These are phyloP conservation scores for Stagonosporopsis tanaceti DNA, from an alignment of 2,329 filamentous ascomycete genomes.

Conservation along the genomic window DNA sequence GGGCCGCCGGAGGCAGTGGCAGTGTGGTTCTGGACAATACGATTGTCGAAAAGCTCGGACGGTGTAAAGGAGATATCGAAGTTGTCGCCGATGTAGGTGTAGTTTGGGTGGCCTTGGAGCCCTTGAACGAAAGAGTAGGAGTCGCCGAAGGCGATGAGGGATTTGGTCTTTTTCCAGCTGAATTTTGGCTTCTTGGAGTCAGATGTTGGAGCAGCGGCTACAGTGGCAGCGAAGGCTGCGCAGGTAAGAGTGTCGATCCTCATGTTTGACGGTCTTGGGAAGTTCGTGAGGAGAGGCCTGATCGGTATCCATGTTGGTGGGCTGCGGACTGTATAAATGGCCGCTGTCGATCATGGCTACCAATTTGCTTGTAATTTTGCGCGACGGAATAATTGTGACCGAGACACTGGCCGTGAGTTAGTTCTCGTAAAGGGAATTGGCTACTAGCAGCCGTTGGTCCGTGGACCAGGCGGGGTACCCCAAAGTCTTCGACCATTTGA, in stretches of 20 bases:
- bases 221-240: slow-evolving; percentile 8
- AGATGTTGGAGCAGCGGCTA: slow-evolving; percentile 6
- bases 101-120: slow-evolving; percentile 59
- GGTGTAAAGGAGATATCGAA: slow-evolving; percentile 58
- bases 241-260: slow-evolving; percentile 8
- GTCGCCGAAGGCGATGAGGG: slow-evolving; percentile 58
- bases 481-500: neutral
- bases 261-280: slow-evolving; percentile 14
- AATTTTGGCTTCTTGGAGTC: slow-evolving; percentile 10
- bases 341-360: slow-evolving; percentile 3
- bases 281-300: neutral
- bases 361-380: neutral
- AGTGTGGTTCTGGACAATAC: slow-evolving; percentile 62
- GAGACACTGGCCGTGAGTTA: slow-evolving; percentile 12
- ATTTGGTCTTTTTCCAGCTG: slow-evolving; percentile 30
- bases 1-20: slow-evolving; percentile 59
- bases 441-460: neutral
- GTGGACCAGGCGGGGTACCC: slow-evolving; percentile 12
- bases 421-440: neutral
- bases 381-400: slow-evolving; percentile 28
- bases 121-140: slow-evolving; percentile 64
- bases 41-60: slow-evolving; percentile 54
- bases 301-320: neutral
- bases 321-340: neutral
- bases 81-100: slow-evolving; percentile 63